Evolutionary conservation across 1,139 yeast species (phyloP), one percentile per base, ranked within the genome.

Genomic region (Candida tropicalis): DNA sequence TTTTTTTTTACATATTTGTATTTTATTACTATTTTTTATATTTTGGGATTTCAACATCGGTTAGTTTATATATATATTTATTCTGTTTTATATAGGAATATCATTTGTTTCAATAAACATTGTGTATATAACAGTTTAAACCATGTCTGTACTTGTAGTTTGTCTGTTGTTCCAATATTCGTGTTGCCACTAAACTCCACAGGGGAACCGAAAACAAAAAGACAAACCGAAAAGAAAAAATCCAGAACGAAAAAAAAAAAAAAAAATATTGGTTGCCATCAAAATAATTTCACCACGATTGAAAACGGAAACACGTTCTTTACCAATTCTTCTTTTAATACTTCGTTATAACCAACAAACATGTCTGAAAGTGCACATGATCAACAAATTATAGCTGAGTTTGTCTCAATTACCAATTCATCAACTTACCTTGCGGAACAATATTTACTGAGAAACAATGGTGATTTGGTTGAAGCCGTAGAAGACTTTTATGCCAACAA

Each of bases 11-110:
- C 56, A 54, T 29, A 56, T 51, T 46, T 37, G 35, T 37, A 29
- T 53, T 51, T 50, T 50, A 49, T 56, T 51, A 42, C 48, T 45
- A 17, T 46, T 47, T 41, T 50, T 49, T 46, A 46, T 41, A 49
- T 49, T 53, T 59, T 65, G 77, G 77, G 78, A 72, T 72, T 70
- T 73, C 78, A 73, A 73, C 78, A 73, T 72, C 73, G 72, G 73
- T 68, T 60, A 43, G 26, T 58, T 55, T 61, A 62, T 55, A 61
- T 55, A 61, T 46, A 49, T 42, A 35, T 40, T 29, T 38, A 36
- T 36, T 36, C 39, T 36, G 39, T 36, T 36, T n/a, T 36, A 27
- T 36, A 36, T 36, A 36, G 33, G 35, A 22, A 18, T 17, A 11
- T 31, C 6, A 5, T 36, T 36, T 27, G 16, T 10, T 26, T 26